phyloP scores from a whole-genome alignment of 2,329 filamentous ascomycete species.

The Pseudogymnoascus sp. region DNA sequence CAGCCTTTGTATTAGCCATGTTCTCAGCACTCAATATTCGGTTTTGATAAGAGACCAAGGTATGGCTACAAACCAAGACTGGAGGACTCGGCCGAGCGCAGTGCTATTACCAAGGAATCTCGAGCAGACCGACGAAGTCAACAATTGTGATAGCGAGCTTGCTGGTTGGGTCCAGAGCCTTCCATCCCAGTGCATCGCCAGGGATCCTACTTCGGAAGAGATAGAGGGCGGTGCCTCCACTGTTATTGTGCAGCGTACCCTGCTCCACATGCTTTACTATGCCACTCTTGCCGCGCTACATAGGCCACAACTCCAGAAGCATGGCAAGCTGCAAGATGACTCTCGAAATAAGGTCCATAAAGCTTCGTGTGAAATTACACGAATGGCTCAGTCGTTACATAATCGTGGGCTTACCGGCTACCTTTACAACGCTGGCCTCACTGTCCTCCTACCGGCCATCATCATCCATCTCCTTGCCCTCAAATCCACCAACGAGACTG shows the following conservation, averaged over 20 bases:
- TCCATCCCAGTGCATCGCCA: constrained; percentile 62
- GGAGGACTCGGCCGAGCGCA: constrained; percentile 56
- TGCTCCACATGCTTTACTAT: constrained; percentile 86
- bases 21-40: constrained; percentile 82
- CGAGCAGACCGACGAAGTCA: constrained; percentile 63
- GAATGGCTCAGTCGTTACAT: constrained; percentile 70
- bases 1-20: constrained; percentile 78
- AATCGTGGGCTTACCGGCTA: constrained; percentile 66
- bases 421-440: constrained; percentile 79
- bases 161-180: constrained; percentile 68
- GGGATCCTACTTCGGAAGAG: constrained; percentile 48
- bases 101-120: constrained; percentile 84
- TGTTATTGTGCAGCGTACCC: constrained; percentile 61
- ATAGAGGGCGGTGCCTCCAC: constrained; percentile 52
- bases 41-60: constrained; percentile 60
- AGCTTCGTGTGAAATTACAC: constrained; percentile 75
- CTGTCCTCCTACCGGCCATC: constrained; percentile 78
- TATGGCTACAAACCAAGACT: constrained; percentile 37
- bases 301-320: constrained; percentile 46
- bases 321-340: constrained; percentile 53
- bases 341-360: constrained; percentile 74
- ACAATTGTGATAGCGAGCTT: constrained; percentile 68
- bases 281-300: constrained; percentile 83
- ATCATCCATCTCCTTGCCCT: constrained; percentile 86
- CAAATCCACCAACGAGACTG: constrained; percentile 68